Evolutionary conservation across 345 rosid genomes (phyloP).

Genomic region (Theobroma cacao): DNA sequence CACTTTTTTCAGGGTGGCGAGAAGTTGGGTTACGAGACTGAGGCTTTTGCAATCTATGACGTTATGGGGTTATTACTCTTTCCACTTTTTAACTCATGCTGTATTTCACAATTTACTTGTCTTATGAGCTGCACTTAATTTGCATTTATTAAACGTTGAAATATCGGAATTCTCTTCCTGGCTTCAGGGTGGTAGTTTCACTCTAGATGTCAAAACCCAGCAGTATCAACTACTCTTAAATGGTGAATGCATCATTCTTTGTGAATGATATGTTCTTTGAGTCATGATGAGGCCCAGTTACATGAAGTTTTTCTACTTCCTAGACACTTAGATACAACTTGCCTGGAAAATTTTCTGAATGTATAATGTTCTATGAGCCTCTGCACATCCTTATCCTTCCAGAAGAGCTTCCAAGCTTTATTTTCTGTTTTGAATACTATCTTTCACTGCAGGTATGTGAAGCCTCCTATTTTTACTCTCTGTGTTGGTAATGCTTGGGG

Average conservation of each 20-base stretch:
- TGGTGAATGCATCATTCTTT: not conserved
- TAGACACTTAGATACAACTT: not conserved
- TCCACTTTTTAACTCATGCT: conserved; percentile 11
- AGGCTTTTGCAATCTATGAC: conserved; percentile 93
- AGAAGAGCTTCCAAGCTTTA: conserved; percentile 2
- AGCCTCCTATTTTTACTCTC: conserved; percentile 88
- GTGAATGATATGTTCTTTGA: conserved; percentile 4
- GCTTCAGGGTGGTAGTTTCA: not conserved
- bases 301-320: not conserved
- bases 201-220: not conserved
- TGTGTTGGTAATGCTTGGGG: conserved; percentile 99
- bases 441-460: conserved; percentile 53
- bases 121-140: not conserved
- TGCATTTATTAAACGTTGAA: not conserved
- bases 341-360: conserved; percentile 6
- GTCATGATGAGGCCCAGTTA: conserved; percentile 1
- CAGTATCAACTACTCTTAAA: not conserved
- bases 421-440: conserved; percentile 10
- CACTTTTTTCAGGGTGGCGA: conserved; percentile 43
- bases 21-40: conserved; percentile 86
- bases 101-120: conserved; percentile 2
- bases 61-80: conserved; percentile 61
- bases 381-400: not conserved
- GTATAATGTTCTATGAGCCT: not conserved
- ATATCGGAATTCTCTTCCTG: not conserved